Evolutionary conservation across 164 flowering plant genomes (phyloP).

Genomic region (Vitis rupestris): DNA sequence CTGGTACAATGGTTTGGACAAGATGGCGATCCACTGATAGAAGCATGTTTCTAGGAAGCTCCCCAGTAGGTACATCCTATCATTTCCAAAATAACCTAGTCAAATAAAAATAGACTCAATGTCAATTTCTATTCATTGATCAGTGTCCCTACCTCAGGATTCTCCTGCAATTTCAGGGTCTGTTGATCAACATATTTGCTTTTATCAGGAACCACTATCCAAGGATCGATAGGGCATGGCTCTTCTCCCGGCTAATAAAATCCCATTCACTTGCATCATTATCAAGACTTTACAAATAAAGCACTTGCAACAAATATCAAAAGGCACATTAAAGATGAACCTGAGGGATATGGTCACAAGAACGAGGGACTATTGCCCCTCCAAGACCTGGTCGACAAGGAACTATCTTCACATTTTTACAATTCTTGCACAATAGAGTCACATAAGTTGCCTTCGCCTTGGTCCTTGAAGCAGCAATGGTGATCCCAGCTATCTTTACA

Average conservation of each 20-base stretch:
- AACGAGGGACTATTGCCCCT: constrained; percentile 95
- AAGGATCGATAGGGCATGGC: constrained; percentile 93
- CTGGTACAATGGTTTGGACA: constrained; percentile 94
- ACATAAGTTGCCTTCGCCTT: constrained; percentile 99
- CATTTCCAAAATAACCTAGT: constrained; percentile 12
- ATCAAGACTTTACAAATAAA: neutral
- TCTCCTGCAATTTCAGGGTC: constrained; percentile 93
- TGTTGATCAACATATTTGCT: constrained; percentile 99
- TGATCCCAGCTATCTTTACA: constrained; percentile 88
- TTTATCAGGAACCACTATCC: constrained; percentile 92
- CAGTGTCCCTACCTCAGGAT: constrained; percentile 73
- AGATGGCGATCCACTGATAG: constrained; percentile 95
- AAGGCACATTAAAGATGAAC: constrained; percentile 24
- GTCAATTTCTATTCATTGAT: neutral
- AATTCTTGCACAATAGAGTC: constrained; percentile 81
- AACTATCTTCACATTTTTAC: constrained; percentile 64
- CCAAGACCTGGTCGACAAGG: constrained; percentile 99
- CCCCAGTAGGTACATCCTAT: constrained; percentile 99
- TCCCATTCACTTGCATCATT: neutral
- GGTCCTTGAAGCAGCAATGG: constrained; percentile 93
- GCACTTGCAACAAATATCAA: neutral
- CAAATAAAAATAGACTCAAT: neutral
- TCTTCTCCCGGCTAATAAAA: constrained; percentile 75
- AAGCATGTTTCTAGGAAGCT: constrained; percentile 94
- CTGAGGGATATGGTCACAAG: constrained; percentile 91